Base-by-base conservation (phyloP, 2,329 filamentous ascomycete genomes). In the Fusarium piperis region DNA sequence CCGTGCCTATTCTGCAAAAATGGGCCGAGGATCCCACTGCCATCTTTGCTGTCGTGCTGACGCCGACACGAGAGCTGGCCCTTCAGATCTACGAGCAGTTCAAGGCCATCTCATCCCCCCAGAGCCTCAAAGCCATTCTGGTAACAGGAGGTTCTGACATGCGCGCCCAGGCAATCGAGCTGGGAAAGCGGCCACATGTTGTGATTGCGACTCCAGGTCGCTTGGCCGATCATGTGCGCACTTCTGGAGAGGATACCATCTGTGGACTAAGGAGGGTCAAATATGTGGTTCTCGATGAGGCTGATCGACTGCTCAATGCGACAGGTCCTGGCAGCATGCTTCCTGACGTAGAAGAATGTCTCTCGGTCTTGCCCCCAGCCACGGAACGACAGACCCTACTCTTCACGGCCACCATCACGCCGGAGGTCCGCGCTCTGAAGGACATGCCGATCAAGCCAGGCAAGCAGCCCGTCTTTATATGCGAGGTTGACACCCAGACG, bases 31-130 rank as follows among this genome's bases (percentile, higher is more conserved):
- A 99, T 83, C 96, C 96, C 1, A 92, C 92, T 65, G 96, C 94
- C 46, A 95, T 98, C 75, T 99, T 94, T 81, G 95, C 90, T 2
- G 85, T 99, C 7, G 89, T 99, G 15, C 83, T 99, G 77, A 99
- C 96, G 10, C 95, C 94, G 20, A 97, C 94, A 8, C 89, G 92
- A 76, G 96, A 99, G 83, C 89, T 99, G 65, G 96, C 96, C 5
- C 88, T 98, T 23, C 96, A 99, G 79, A 98, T 99, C 56, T 97
- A 92, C 80, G 96, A 99, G 83, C 96, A 99, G 81, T 92, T 98
- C 84, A 94, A 94, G 78, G 96, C 96, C 15, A 94, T 99, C 62
- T 95, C 94, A 3, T 91, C 94, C 5, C 92, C 93, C 0, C 94
- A 97, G 77, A 93, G 91, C 63, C 88, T 99, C 73, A 97, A 97